Conservation (phyloP, 305 asterid genomes). For the Fraxinus floribunda region DNA sequence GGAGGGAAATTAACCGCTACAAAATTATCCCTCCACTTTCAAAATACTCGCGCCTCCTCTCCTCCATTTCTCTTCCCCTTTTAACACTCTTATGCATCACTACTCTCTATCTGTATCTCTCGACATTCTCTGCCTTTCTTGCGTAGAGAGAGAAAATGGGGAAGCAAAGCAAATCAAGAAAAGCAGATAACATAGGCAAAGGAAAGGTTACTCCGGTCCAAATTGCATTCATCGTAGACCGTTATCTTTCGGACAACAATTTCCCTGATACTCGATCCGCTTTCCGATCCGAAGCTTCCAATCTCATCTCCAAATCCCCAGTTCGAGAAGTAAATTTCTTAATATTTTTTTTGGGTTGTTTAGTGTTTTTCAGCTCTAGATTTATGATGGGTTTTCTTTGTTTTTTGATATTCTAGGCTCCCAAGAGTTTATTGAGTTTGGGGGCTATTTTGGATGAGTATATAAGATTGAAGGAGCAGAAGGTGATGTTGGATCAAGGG, state of each 20-base stretch:
- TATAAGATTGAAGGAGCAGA: conserved; percentile 75
- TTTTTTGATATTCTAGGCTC: conserved; percentile 43
- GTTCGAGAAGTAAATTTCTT: conserved; percentile 56
- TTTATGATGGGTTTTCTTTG: not conserved
- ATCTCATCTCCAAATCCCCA: conserved; percentile 67
- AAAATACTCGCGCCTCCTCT: conserved; percentile 44
- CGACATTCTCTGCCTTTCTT: not conserved
- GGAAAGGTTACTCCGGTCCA: conserved; percentile 84
- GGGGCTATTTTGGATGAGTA: conserved; percentile 82
- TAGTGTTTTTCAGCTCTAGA: not conserved
- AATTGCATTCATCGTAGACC: conserved; percentile 87
- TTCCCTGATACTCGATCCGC: conserved; percentile 48
- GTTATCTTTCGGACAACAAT: conserved; percentile 70
- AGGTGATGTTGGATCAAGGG: conserved; percentile 67
- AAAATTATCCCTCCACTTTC: conserved; percentile 32
- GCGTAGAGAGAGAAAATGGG: conserved; percentile 36
- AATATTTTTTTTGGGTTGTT: not conserved
- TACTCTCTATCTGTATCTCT: not conserved
- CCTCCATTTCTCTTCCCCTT: conserved; percentile 27
- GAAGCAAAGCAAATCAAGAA: conserved; percentile 60
- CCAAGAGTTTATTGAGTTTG: conserved; percentile 77
- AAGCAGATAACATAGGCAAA: conserved; percentile 52
- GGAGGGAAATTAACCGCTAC: conserved; percentile 3
- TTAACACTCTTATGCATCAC: too few species aligned
- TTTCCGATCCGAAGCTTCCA: conserved; percentile 79